Percentiles rank a stretch among this genome's conserved stretches.
phyloP scores from a whole-genome alignment of 371 early-diverging fungal species.

The Rhizopus microsporus region DNA sequence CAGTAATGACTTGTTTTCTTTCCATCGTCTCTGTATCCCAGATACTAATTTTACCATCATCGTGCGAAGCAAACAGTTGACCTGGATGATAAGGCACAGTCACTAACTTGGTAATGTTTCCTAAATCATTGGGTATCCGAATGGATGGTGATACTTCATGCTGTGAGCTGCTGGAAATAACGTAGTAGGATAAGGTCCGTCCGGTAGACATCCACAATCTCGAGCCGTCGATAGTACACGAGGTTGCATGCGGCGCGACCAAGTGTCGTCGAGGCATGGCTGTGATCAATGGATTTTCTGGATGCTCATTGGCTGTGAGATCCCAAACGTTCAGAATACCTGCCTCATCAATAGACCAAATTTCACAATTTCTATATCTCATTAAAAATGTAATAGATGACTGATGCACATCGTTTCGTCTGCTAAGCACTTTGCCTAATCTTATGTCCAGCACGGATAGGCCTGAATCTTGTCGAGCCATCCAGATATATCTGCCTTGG shows the following conservation, averaged over 20 bases:
- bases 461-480: conserved; percentile 59
- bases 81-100: conserved; percentile 44
- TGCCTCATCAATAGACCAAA: conserved; percentile 79
- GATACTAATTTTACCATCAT: conserved; percentile 77
- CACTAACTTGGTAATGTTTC: conserved; percentile 64
- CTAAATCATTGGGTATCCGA: conserved; percentile 55
- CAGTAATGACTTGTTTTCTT: conserved; percentile 50
- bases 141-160: conserved; percentile 18
- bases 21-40: conserved; percentile 64
- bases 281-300: conserved; percentile 24
- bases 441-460: conserved; percentile 59
- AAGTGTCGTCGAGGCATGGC: conserved; percentile 23
- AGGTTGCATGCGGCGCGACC: conserved; percentile 21
- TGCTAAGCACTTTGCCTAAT: conserved; percentile 45
- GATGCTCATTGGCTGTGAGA: conserved; percentile 28
- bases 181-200: conserved; percentile 53
- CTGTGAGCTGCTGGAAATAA: conserved; percentile 22
- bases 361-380: conserved; percentile 49
- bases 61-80: conserved; percentile 73
- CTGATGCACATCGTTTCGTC: conserved; percentile 55
- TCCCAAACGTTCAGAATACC: conserved; percentile 75
- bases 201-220: conserved; percentile 66
- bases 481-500: conserved; percentile 68
- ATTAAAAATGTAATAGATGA: conserved; percentile 66
- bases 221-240: conserved; percentile 51